Evolutionary conservation across 257 asterid species (phyloP).

Genomic region (Plantago elongata): DNA sequence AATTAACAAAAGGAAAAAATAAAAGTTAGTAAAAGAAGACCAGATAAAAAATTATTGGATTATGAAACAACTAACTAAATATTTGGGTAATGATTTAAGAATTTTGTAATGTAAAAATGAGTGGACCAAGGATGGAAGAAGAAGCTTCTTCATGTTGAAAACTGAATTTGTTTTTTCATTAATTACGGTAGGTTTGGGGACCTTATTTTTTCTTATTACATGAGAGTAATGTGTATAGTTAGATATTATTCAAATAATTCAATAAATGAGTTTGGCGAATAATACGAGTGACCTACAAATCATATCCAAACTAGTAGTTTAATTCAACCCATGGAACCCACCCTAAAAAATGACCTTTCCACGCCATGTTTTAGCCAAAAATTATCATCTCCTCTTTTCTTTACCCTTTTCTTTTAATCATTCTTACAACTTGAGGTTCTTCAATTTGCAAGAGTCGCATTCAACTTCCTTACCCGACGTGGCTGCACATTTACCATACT

Average conservation of each 20-base stretch:
- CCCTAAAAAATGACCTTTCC: constrained; percentile 18
- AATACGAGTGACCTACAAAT: constrained; percentile 23
- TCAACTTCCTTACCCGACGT: constrained; percentile 36
- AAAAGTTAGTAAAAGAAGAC: too few species aligned
- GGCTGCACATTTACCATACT: constrained; percentile 46
- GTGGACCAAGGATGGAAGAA: too few species aligned
- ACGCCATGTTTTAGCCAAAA: not conserved
- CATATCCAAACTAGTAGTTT: constrained; percentile 16
- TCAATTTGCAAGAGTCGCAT: constrained; percentile 24
- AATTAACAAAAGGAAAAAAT: too few species aligned
- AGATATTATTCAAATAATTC: constrained; percentile 21
- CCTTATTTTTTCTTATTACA: constrained; percentile 58
- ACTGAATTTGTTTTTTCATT: constrained; percentile 29
- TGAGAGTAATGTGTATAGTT: not conserved
- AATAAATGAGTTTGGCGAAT: constrained; percentile 73
- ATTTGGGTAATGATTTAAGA: too few species aligned
- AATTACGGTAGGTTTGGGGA: constrained; percentile 70
- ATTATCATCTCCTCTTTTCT: not conserved
- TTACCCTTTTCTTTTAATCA: not conserved
- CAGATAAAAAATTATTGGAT: too few species aligned
- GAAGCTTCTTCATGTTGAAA: constrained; percentile 17
- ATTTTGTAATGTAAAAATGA: too few species aligned
- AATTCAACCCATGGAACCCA: constrained; percentile 66
- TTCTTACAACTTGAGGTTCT: constrained; percentile 22
- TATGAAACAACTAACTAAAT: too few species aligned